Percentiles rank a stretch among this genome's conserved stretches.
phyloP scores from a whole-genome alignment of 1,139 yeast genomes.

The Zygosaccharomyces sapae region DNA sequence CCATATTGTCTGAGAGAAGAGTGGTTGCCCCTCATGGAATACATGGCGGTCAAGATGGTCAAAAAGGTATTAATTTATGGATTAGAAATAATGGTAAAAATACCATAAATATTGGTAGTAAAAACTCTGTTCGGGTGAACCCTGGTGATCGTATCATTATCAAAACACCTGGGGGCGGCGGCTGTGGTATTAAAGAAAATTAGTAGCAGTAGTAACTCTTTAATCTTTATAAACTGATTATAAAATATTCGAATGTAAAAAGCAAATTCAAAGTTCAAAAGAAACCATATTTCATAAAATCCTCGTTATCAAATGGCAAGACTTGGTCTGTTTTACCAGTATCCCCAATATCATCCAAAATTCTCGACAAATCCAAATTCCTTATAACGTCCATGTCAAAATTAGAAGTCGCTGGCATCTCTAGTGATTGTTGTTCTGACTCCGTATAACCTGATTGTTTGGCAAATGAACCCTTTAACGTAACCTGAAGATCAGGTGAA shows the following conservation, averaged over 20 bases:
- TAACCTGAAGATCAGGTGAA: constrained; percentile 14
- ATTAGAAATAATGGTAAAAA: constrained; percentile 35
- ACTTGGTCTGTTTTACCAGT: constrained; percentile 4
- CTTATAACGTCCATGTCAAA: constrained; percentile 8
- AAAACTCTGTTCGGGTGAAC: constrained; percentile 46
- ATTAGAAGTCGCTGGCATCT: not conserved
- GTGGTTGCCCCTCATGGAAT: constrained; percentile 58
- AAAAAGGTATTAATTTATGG: constrained; percentile 58
- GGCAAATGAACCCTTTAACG: constrained; percentile 6
- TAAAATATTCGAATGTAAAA: too few relatives aligned
- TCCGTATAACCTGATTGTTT: not conserved
- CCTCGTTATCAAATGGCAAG: constrained; percentile 13
- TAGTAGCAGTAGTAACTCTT: too few relatives aligned
- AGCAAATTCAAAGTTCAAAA: not conserved
- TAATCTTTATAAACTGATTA: too few relatives aligned
- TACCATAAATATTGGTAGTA: constrained; percentile 51
- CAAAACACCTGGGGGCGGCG: constrained; percentile 55
- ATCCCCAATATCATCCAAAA: constrained; percentile 11
- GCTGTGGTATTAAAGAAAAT: constrained; percentile 38
- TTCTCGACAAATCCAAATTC: constrained; percentile 13
- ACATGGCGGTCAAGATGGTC: constrained; percentile 56
- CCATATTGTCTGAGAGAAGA: constrained; percentile 60
- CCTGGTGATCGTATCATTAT: constrained; percentile 55
- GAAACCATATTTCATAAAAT: constrained; percentile 11
- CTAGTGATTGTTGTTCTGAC: not conserved